phyloP scores from a whole-genome alignment of 1,139 yeast genomes.

The Candida sp. region DNA sequence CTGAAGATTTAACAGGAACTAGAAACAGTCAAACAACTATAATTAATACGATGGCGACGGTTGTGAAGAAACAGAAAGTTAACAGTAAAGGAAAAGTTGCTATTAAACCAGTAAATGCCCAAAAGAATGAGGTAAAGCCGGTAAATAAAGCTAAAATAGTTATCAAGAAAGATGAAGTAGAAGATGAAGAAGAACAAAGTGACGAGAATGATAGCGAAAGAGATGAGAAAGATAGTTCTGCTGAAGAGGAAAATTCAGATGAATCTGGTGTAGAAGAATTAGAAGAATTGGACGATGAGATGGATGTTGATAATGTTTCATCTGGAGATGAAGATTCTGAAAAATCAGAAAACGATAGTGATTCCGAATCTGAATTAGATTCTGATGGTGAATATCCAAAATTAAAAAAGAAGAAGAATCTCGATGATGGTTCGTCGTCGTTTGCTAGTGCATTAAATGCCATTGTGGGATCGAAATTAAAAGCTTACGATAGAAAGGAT shows the following conservation, averaged over 20 bases:
- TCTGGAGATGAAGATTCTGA: constrained; percentile 13
- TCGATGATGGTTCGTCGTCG: constrained; percentile 65
- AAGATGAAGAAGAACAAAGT: constrained; percentile 8
- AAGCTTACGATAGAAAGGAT: constrained; percentile 83
- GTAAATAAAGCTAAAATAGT: constrained; percentile 2
- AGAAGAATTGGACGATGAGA: constrained; percentile 13
- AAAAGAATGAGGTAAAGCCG: constrained; percentile 5
- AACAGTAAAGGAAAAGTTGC: constrained; percentile 5
- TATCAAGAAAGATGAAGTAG: constrained; percentile 4
- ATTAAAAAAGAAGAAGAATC: constrained; percentile 43
- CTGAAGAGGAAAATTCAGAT: constrained; percentile 5
- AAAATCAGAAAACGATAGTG: constrained; percentile 8
- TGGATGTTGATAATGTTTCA: constrained; percentile 8
- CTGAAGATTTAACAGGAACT: no score
- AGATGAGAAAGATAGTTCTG: constrained; percentile 8
- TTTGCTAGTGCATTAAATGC: constrained; percentile 85
- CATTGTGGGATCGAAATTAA: constrained; percentile 78
- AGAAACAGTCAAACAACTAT: no score
- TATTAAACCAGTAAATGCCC: background rate
- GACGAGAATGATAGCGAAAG: constrained; percentile 10
- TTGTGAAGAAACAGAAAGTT: constrained; percentile 8
- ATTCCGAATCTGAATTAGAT: constrained; percentile 21
- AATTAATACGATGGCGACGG: constrained; percentile 4
- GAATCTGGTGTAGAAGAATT: constrained; percentile 8
- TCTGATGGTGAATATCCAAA: constrained; percentile 39